Evolutionary conservation across 352 stramenopile species (phyloP).

Genomic region (Phytophthora cajani): DNA sequence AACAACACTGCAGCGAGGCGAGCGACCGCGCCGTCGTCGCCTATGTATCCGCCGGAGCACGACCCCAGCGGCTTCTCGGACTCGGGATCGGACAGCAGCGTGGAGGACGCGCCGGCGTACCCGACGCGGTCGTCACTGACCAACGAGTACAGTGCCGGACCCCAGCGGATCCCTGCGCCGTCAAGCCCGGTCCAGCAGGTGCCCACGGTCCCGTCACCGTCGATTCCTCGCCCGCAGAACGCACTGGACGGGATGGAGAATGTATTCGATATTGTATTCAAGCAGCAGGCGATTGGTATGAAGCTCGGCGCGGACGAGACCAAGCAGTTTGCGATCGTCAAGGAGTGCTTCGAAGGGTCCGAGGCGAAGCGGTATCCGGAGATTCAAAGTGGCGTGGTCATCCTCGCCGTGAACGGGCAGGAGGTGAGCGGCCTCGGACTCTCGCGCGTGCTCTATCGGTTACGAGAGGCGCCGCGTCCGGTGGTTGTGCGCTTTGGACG

Average conservation of each 20-base stretch:
- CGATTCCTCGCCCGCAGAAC: constrained; percentile 34
- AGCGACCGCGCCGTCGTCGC: constrained; percentile 23
- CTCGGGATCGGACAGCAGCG: constrained; percentile 60
- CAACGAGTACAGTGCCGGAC: constrained; percentile 24
- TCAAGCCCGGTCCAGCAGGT: constrained; percentile 36
- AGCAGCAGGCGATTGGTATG: constrained; percentile 85
- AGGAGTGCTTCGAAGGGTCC: constrained; percentile 81
- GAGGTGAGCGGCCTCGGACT: constrained; percentile 75
- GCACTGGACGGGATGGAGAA: constrained; percentile 71
- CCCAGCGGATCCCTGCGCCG: constrained; percentile 21
- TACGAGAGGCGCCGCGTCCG: constrained; percentile 78
- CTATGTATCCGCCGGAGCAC: constrained; percentile 31
- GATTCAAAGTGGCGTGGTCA: constrained; percentile 84
- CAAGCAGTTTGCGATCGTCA: constrained; percentile 80
- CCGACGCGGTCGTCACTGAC: constrained; percentile 27
- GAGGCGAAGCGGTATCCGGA: constrained; percentile 79
- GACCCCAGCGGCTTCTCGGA: constrained; percentile 56
- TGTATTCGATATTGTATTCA: constrained; percentile 89
- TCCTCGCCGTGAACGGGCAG: constrained; percentile 83
- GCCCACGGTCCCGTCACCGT: constrained; percentile 32
- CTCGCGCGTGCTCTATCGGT: constrained; percentile 74
- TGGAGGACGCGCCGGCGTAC: constrained; percentile 40
- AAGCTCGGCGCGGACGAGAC: constrained; percentile 77
- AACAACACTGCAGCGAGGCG: constrained; percentile 12
- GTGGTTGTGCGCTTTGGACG: constrained; percentile 86